These are phyloP conservation scores for Parmelia sp. DNA, from an alignment of 495 filamentous ascomycete genomes.

Conservation along the genomic window DNA sequence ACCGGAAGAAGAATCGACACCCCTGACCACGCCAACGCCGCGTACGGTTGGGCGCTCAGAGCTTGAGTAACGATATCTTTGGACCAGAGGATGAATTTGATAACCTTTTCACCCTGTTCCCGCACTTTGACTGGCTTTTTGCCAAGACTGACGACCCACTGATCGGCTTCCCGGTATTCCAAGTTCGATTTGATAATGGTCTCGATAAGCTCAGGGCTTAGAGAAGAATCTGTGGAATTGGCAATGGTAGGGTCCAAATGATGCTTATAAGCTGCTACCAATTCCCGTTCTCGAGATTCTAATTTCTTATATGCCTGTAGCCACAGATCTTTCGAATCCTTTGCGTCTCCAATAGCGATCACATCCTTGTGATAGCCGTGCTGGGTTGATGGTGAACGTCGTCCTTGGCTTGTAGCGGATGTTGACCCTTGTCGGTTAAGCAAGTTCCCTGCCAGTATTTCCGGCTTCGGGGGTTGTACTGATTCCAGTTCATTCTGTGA, in stretches of 20 bases:
- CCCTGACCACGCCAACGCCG: constrained; percentile 33
- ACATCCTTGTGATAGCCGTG: too few relatives aligned
- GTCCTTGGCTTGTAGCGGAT: too few relatives aligned
- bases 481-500: too few relatives aligned
- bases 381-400: too few relatives aligned
- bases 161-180: background rate
- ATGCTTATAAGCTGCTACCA: constrained; percentile 20
- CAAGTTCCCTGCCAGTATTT: too few relatives aligned
- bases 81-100: constrained; percentile 32
- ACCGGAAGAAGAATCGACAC: constrained; percentile 32
- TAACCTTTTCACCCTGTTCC: constrained; percentile 29
- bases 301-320: constrained; percentile 21
- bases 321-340: constrained; percentile 21
- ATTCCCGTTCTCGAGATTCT: constrained; percentile 16
- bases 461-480: too few relatives aligned
- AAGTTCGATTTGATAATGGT: constrained; percentile 18
- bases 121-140: constrained; percentile 24
- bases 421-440: too few relatives aligned
- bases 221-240: background rate
- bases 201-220: constrained; percentile 6
- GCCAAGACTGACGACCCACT: constrained; percentile 15
- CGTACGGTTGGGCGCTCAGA: constrained; percentile 31
- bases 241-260: background rate
- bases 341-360: background rate
- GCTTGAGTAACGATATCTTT: constrained; percentile 27